Base-by-base conservation (phyloP, 768 basidiomycete genomes). In the Suillus subaureus region DNA sequence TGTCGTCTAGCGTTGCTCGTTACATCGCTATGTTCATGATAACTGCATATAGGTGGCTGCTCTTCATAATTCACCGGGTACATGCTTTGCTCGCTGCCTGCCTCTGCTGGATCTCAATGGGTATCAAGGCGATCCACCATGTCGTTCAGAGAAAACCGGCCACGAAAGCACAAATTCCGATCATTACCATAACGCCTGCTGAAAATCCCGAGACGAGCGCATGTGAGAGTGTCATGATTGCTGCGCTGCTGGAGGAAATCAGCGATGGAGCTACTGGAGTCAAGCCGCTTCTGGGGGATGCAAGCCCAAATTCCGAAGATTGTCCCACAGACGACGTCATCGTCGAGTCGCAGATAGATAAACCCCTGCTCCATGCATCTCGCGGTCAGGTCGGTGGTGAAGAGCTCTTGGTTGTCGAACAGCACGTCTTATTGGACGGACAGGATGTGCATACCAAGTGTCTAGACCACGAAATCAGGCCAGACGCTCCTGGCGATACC, bases 111-210 rank as follows among this genome's bases (percentile, higher is more conserved):
- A 55, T 33, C 31, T 11, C 21, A 28, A 21, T 21, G 5, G 31
- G 54, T 55, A 55, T 33, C 54, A 21, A 55, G 31, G 6, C 21
- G 18, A 55, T 55, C 31, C 18, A 12, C 21, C 18, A 12, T 33
- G 12, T 33, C 31, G 18, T 33, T 18, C 54, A 55, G 31, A 55
- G 11, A 21, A 33, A 55, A 55, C 54, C 54, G n/a, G 31, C 5
- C 12, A 21, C 21, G 21, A 55, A 33, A 31, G 21, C 31, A 33
- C 54, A n/a, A 55, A 33, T 55, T 6, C 54, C 54, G 21, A 33
- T 33, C 54, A 55, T 55, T 31, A 55, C 54, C 54, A 33, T 55
- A 33, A 55, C 54, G 2, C 54, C 54, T 55, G 54, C 54, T 33
- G 31, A 55, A 12, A 21, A 33, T 16, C 31, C 33, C 0, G 21